These are phyloP conservation scores for Cytidiella melzeri DNA, from an alignment of 768 basidiomycete genomes.

Conservation along the genomic window DNA sequence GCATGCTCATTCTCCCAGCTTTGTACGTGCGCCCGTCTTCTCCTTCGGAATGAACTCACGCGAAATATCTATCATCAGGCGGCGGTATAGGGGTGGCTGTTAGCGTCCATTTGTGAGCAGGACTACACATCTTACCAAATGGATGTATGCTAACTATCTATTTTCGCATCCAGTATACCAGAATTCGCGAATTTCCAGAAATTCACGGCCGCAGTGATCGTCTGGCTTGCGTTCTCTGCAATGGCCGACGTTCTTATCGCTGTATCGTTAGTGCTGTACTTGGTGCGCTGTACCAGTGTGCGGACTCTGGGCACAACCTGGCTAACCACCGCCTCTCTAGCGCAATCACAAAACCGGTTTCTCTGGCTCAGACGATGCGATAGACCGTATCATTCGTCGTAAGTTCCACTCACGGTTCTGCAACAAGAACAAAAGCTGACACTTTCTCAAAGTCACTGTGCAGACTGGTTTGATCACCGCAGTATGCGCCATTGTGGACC, in stretches of 20 bases:
- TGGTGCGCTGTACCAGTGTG: slow-evolving; percentile 28
- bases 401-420: not conserved
- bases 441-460: slow-evolving; percentile 23
- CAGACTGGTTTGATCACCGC: slow-evolving; percentile 28
- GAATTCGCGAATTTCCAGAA: slow-evolving; percentile 21
- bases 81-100: slow-evolving; percentile 27
- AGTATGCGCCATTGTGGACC: slow-evolving; percentile 23
- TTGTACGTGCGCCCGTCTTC: slow-evolving; percentile 6
- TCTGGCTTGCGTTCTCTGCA: slow-evolving; percentile 42
- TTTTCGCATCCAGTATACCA: slow-evolving; percentile 20
- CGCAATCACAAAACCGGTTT: slow-evolving; percentile 33
- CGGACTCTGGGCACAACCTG: not conserved
- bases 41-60: not conserved
- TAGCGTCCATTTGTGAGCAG: slow-evolving; percentile 13
- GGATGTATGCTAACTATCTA: no score
- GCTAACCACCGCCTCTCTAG: slow-evolving; percentile 16
- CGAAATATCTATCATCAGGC: not conserved
- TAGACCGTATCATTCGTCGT: slow-evolving; percentile 35
- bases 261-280: slow-evolving; percentile 30
- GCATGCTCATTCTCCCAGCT: slow-evolving; percentile 9
- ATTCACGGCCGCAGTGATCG: slow-evolving; percentile 26
- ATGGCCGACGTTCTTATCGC: slow-evolving; percentile 45
- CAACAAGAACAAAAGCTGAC: not conserved
- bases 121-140: no score
- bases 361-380: slow-evolving; percentile 28